Percentiles rank a stretch among this genome's conserved stretches.
Evolutionary conservation across 805 yeast species (phyloP).

Genomic region (Yamadazyma akitaensis): DNA sequence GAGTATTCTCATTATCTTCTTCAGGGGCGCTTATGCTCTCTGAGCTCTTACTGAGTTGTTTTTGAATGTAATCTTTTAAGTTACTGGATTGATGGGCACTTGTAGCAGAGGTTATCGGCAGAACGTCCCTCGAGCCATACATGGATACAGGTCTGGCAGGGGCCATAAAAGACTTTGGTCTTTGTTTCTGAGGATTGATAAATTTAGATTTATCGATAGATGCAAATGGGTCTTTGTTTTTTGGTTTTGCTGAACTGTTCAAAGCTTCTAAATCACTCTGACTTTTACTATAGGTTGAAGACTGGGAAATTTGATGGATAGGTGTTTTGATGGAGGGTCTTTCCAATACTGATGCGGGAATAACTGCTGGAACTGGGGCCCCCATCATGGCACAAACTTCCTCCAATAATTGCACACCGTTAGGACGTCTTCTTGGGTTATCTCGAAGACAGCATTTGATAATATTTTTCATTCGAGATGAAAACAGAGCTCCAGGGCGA

Average conservation of each 20-base stretch:
- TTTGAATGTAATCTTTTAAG: constrained; percentile 30
- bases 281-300: constrained; percentile 1
- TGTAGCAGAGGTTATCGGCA: constrained; percentile 4
- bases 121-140: constrained; percentile 7
- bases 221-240: constrained; percentile 41
- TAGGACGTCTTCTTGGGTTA: constrained; percentile 72
- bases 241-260: constrained; percentile 39
- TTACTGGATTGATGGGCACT: constrained; percentile 14
- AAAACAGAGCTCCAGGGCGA: constrained; percentile 44
- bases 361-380: constrained; percentile 38
- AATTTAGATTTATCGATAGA: constrained; percentile 37
- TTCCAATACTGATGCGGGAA: constrained; percentile 35
- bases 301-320: constrained; percentile 1
- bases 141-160: constrained; percentile 3
- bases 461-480: constrained; percentile 59
- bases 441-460: constrained; percentile 59
- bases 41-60: constrained; percentile 27
- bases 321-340: constrained; percentile 4
- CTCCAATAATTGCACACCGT: constrained; percentile 64
- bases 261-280: constrained; percentile 5
- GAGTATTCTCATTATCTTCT: constrained; percentile 27
- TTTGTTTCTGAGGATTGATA: constrained; percentile 10
- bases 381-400: constrained; percentile 64
- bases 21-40: constrained; percentile 16
- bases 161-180: constrained; percentile 17